phyloP scores from a whole-genome alignment of 805 yeast genomes.

The Schwanniomyces pseudopolymorphus region DNA sequence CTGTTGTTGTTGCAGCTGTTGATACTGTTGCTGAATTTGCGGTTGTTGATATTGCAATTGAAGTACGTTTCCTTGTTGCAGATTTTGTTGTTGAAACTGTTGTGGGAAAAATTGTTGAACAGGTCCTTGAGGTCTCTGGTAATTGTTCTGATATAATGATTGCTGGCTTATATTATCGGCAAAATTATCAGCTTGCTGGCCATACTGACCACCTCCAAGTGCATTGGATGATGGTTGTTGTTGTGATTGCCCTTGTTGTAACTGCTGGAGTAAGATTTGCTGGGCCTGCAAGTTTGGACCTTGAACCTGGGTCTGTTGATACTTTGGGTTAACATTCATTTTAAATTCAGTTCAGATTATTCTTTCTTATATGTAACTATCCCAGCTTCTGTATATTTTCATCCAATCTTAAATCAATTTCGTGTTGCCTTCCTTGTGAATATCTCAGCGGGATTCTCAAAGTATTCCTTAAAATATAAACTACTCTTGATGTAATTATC shows the following conservation, averaged over 20 bases:
- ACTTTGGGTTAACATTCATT: slow-evolving; percentile 39
- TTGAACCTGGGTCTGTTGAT: slow-evolving; percentile 28
- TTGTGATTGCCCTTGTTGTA: slow-evolving; percentile 37
- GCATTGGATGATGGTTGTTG: slow-evolving; percentile 13
- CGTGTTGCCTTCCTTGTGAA: not conserved
- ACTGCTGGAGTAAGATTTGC: slow-evolving; percentile 42
- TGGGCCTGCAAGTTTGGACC: slow-evolving; percentile 41
- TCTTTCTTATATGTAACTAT: not conserved
- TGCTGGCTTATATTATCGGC: slow-evolving; percentile 16
- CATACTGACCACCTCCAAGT: slow-evolving; percentile 11
- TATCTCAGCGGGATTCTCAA: not conserved
- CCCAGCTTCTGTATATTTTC: not conserved
- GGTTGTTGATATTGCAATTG: slow-evolving; percentile 8
- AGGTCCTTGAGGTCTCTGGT: slow-evolving; percentile 20
- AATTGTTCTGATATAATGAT: slow-evolving; percentile 17
- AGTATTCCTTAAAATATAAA: not conserved
- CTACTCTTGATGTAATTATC: not conserved
- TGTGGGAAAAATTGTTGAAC: slow-evolving; percentile 26
- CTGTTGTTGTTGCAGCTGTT: slow-evolving; percentile 19
- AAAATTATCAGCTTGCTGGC: slow-evolving; percentile 12
- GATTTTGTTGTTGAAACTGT: slow-evolving; percentile 14
- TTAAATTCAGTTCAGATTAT: slow-evolving; percentile 1
- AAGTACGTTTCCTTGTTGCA: slow-evolving; percentile 8
- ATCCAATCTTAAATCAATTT: not conserved
- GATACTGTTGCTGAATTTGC: slow-evolving; percentile 16